These are phyloP conservation scores for Singerocomus inundabilis DNA, from an alignment of 1,284 basidiomycete species.

Conservation along the genomic window DNA sequence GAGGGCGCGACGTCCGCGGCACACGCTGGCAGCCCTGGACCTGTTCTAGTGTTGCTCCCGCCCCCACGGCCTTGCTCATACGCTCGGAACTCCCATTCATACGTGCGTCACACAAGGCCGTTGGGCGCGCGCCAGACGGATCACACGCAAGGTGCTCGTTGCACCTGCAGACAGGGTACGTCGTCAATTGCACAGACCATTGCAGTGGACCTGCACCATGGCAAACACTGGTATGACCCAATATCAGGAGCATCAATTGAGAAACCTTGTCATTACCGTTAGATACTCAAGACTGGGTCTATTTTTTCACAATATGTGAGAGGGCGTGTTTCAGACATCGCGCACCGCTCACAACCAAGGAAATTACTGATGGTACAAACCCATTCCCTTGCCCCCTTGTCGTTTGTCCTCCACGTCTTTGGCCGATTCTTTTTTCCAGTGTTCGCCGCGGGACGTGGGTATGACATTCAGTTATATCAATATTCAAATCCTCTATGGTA, in stretches of 20 bases:
- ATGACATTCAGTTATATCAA: slow-evolving; percentile 15
- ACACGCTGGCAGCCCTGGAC: no score
- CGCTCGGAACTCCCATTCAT: no score
- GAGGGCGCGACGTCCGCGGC: not conserved
- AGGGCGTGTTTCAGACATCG: not conserved
- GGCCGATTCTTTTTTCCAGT: not conserved
- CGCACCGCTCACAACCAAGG: not conserved
- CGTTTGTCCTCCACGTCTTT: not conserved
- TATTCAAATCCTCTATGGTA: not conserved
- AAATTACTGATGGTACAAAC: no score
- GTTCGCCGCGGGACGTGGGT: slow-evolving; percentile 1
- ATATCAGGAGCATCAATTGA: not conserved
- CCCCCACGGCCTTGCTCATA: no score
- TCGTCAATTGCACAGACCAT: no score
- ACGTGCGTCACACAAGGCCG: no score
- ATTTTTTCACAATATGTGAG: not conserved
- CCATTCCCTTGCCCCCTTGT: no score
- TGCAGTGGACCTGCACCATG: no score
- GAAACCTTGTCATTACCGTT: not conserved
- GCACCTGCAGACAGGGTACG: not conserved
- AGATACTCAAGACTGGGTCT: not conserved
- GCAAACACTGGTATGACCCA: not conserved
- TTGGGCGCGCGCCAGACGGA: not conserved
- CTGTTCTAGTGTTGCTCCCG: no score
- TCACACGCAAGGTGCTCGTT: not conserved